A percentile compares a stretch with the other conserved stretches of the same genome.
Evolutionary conservation across 768 basidiomycete species (phyloP).

Genomic region (Russula abietina): DNA sequence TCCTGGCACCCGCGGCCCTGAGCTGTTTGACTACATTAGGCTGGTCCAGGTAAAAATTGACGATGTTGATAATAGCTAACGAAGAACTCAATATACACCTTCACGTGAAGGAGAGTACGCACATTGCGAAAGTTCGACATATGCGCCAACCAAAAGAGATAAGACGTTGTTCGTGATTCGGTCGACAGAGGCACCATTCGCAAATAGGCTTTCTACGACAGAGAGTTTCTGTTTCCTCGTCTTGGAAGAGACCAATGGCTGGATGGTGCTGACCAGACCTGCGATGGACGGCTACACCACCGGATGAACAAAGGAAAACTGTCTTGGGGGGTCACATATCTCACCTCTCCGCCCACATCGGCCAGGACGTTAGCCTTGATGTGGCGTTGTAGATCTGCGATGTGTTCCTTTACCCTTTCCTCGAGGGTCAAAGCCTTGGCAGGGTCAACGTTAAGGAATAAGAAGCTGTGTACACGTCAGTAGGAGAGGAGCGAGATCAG

Average conservation of each 20-base stretch:
- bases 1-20: slow-evolving; percentile 33
- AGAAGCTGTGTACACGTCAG: slow-evolving; percentile 41
- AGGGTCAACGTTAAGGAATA: slow-evolving; percentile 68
- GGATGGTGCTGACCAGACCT: slow-evolving; percentile 43
- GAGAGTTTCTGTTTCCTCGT: slow-evolving; percentile 36
- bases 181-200: slow-evolving; percentile 50
- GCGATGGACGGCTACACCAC: slow-evolving; percentile 30
- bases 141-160: slow-evolving; percentile 60
- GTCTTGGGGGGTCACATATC: slow-evolving; percentile 7
- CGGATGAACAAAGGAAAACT: not conserved
- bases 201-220: slow-evolving; percentile 54
- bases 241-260: slow-evolving; percentile 43
- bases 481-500: not conserved
- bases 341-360: slow-evolving; percentile 40
- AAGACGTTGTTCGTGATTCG: slow-evolving; percentile 63
- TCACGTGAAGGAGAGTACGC: slow-evolving; percentile 21
- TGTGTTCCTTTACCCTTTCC: slow-evolving; percentile 44
- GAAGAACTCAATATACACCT: not conserved
- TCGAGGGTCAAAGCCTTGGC: slow-evolving; percentile 52
- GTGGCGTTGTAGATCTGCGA: slow-evolving; percentile 47
- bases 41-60: slow-evolving; percentile 60
- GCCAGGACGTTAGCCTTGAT: slow-evolving; percentile 50
- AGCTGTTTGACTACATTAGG: slow-evolving; percentile 31
- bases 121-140: slow-evolving; percentile 68
- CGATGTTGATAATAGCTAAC: slow-evolving; percentile 55